Evolutionary conservation across 2,329 filamentous ascomycete genomes (phyloP), one percentile per base, ranked within the genome.

Genomic region (Calonectria montana): DNA sequence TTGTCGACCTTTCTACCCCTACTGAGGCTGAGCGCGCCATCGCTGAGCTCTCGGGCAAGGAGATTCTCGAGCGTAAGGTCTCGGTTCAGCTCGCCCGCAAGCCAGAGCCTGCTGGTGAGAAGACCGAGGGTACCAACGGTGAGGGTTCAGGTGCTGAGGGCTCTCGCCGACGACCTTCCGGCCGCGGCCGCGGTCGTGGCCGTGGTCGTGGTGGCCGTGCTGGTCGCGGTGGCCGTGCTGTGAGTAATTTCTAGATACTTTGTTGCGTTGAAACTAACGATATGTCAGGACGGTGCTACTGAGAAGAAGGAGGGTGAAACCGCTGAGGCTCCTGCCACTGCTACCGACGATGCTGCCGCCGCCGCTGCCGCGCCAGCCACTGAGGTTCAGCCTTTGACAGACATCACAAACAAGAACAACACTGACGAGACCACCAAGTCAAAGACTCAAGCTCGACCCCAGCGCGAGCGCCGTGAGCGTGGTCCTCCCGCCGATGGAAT

Each of bases 41-140:
- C 81, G 89, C 91, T 80, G 95, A 98, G 87, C 94, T 99, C 78
- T 98, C 97, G 81, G 96, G 96, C 86, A 96, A 98, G 90, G 95
- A 97, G 88, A 97, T 99, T 81, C 92, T 98, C 72, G 95, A 98
- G 87, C 96, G 97, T 86, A 98, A 98, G 93, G 97, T 98, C 83
- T 98, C 96, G 55, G 97, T 99, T 78, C 97, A 99, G 89, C 93
- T 98, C 82, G 97, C 97, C 82, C 96, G 96, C 88, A 98, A 98
- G 91, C 96, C 96, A 72, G 96, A 98, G 88, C 90, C 94, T 78
- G 90, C 93, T 81, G 92, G 91, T 78, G 94, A 95, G 85, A 94
- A 94, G 89, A 82, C 86, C 57, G 94, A 95, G 81, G 91, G 90
- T 83, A 88, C 90, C 81, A 94, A 93, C 85, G 94, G 92, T 80